Evolutionary conservation across 805 yeast genomes (phyloP).

Genomic region (Wickerhamomyces rabaulensis): DNA sequence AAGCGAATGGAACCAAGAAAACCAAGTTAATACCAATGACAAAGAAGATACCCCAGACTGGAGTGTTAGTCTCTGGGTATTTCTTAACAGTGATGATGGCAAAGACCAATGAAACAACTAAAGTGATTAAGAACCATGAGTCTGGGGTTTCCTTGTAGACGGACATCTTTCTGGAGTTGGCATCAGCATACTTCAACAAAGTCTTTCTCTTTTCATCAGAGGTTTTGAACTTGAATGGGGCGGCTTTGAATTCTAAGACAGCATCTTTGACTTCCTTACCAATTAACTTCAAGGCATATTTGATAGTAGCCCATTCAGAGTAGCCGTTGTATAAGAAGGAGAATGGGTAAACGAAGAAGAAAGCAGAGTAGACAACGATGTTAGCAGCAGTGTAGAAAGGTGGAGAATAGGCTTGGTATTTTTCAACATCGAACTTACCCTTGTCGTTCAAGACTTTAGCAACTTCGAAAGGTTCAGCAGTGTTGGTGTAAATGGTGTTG

Average conservation of each 20-base stretch:
- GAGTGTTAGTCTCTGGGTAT: conserved; percentile 43
- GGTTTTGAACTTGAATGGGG: background rate
- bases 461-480: conserved; percentile 43
- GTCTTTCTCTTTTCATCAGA: background rate
- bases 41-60: conserved; percentile 56
- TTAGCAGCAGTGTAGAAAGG: conserved; percentile 65
- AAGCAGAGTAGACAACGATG: conserved; percentile 52
- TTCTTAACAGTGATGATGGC: conserved; percentile 40
- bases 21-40: conserved; percentile 44
- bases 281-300: background rate
- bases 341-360: conserved; percentile 41
- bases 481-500: conserved; percentile 47
- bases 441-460: conserved; percentile 37
- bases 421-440: conserved; percentile 39
- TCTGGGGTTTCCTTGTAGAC: conserved; percentile 56
- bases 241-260: too few relatives aligned
- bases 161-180: conserved; percentile 48
- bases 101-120: conserved; percentile 37
- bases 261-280: too few relatives aligned
- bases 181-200: conserved; percentile 31
- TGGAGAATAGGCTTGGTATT: conserved; percentile 51
- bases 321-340: conserved; percentile 40
- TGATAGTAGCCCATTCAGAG: conserved; percentile 37
- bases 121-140: conserved; percentile 35
- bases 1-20: conserved; percentile 47